These are phyloP conservation scores for Diospyros lotus DNA, from an alignment of 148 eudicot genomes.

Conservation along the genomic window DNA sequence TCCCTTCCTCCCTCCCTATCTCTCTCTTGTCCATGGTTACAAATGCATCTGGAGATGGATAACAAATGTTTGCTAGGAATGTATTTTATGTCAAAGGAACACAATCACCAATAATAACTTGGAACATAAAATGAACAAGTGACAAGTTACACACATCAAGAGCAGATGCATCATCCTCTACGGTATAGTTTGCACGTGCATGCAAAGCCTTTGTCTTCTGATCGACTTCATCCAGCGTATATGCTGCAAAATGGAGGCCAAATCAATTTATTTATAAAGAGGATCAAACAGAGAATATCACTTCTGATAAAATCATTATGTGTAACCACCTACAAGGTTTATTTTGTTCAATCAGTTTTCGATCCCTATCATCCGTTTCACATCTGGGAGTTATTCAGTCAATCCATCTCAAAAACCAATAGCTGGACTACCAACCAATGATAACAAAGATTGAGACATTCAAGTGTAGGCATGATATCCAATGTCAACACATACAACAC, in stretches of 20 bases:
- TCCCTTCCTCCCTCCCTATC: no score
- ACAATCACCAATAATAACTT: neutral
- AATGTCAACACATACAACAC: neutral
- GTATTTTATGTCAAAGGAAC: neutral
- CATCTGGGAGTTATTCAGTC: neutral
- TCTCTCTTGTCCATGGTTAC: no score
- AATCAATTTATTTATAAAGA: neutral
- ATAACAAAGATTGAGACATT: neutral
- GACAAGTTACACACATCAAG: conserved; percentile 44
- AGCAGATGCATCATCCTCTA: conserved; percentile 40
- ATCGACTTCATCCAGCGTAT: conserved; percentile 68
- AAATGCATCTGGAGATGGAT: no score
- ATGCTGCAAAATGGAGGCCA: conserved; percentile 44
- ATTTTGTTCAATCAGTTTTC: neutral
- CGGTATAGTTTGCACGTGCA: conserved; percentile 36
- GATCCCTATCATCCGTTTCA: neutral
- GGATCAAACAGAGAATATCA: neutral
- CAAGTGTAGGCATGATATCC: neutral
- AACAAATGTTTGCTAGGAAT: neutral
- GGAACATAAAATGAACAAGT: neutral
- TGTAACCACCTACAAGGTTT: neutral
- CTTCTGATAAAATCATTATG: neutral
- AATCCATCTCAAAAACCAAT: neutral
- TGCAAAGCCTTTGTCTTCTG: conserved; percentile 68
- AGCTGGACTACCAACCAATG: neutral